Percentiles rank a stretch among this genome's conserved stretches.
Evolutionary conservation across 192 early-diverging fungal species (phyloP).

Genomic region (Lobosporangium transversale): DNA sequence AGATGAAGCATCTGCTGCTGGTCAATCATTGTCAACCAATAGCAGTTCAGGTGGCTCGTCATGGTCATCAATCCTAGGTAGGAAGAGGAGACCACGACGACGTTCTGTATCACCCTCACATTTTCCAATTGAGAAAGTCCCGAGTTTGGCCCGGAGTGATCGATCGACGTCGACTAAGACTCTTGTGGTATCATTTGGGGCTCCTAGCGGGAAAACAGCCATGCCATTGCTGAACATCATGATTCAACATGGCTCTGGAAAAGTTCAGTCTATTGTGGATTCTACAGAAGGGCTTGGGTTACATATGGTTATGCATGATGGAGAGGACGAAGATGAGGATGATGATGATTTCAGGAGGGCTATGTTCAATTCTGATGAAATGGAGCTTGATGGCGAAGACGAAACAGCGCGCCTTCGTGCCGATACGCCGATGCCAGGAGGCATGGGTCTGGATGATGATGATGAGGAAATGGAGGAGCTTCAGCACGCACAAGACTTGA

Average conservation of each 20-base stretch:
- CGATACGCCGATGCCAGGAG: constrained; percentile 50
- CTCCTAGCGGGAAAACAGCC: background rate
- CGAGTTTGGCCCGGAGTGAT: constrained; percentile 24
- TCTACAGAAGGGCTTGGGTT: constrained; percentile 9
- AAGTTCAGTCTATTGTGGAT: background rate
- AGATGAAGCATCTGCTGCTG: constrained; percentile 43
- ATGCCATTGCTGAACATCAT: constrained; percentile 22
- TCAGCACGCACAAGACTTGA: constrained; percentile 40
- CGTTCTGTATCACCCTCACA: constrained; percentile 37
- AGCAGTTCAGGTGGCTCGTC: constrained; percentile 15
- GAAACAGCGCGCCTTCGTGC: constrained; percentile 43
- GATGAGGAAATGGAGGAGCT: constrained; percentile 43
- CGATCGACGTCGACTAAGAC: constrained; percentile 23
- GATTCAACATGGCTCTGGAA: constrained; percentile 38
- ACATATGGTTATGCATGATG: constrained; percentile 44
- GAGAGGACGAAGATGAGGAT: constrained; percentile 46
- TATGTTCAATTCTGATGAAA: constrained; percentile 52
- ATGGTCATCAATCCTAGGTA: constrained; percentile 43
- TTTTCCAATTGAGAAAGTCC: constrained; percentile 41
- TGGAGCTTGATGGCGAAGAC: constrained; percentile 50
- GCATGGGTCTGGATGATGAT: constrained; percentile 46
- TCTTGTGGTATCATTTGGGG: constrained; percentile 22
- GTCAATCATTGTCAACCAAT: constrained; percentile 24
- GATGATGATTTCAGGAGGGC: constrained; percentile 48
- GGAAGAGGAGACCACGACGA: constrained; percentile 36